These are phyloP conservation scores for Lactifluus rugatus DNA, from an alignment of 768 basidiomycete genomes.

Conservation along the genomic window DNA sequence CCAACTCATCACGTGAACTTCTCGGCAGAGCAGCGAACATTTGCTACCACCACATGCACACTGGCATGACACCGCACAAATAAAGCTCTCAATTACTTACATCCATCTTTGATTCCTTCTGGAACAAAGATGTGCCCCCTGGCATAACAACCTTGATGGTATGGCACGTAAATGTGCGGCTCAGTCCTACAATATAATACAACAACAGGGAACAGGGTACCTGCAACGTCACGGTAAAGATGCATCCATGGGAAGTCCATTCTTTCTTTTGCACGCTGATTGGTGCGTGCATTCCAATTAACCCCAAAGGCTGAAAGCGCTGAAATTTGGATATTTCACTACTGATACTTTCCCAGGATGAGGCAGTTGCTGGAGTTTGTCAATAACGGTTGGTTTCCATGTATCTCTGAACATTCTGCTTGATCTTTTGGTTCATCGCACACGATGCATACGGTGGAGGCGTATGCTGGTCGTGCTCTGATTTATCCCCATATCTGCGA, in stretches of 20 bases:
- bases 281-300: not conserved
- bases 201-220: not conserved
- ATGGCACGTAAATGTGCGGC: not conserved
- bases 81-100: not conserved
- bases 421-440: not conserved
- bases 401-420: not conserved
- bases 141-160: not conserved
- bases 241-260: not conserved
- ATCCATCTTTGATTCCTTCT: not conserved
- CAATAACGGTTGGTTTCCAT: not conserved
- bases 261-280: not conserved
- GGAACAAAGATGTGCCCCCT: not conserved
- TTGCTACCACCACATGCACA: not conserved
- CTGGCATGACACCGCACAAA: not conserved
- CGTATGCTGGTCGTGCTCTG: not conserved
- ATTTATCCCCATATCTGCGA: not conserved
- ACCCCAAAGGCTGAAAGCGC: not conserved
- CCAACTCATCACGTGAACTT: constrained; percentile 8
- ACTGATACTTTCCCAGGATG: not conserved
- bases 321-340: too few species aligned
- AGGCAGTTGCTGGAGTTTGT: not conserved
- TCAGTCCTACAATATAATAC: too few species aligned
- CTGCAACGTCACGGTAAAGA: not conserved
- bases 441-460: too few species aligned
- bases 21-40: not conserved